These are phyloP conservation scores for Mucor ambiguus DNA, from an alignment of 371 early-diverging fungal genomes.

Conservation along the genomic window DNA sequence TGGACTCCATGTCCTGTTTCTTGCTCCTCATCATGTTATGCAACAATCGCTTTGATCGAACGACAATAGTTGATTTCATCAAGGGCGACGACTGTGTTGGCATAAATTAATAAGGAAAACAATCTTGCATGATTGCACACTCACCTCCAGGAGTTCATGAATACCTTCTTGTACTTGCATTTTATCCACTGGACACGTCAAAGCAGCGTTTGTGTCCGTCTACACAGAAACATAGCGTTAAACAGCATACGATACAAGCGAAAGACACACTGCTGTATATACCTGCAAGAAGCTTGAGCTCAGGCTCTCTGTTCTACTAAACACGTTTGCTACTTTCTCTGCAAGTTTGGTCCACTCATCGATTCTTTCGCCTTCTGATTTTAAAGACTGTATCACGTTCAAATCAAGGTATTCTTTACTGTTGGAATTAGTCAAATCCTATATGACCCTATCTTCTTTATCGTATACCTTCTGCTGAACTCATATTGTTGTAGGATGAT, in stretches of 20 bases:
- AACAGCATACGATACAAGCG: not conserved
- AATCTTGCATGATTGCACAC: not conserved
- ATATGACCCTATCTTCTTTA: not conserved
- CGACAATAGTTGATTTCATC: constrained; percentile 3
- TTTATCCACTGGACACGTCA: constrained; percentile 19
- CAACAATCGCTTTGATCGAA: constrained; percentile 11
- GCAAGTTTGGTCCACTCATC: constrained; percentile 15
- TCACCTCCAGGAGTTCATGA: constrained; percentile 13
- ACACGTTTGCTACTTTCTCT: constrained; percentile 11
- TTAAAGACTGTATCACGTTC: not conserved
- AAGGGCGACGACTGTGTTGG: constrained; percentile 14
- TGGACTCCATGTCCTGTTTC: constrained; percentile 8
- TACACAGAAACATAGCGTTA: not conserved
- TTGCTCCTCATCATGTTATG: constrained; percentile 9
- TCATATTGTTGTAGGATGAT: not conserved
- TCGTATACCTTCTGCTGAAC: not conserved
- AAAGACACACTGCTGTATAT: not conserved
- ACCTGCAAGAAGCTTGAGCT: constrained; percentile 24
- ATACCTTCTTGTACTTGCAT: constrained; percentile 20
- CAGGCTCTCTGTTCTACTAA: constrained; percentile 12
- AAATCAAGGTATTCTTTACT: constrained; percentile 10
- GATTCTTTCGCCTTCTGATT: not conserved
- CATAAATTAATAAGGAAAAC: not conserved
- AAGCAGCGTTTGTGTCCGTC: not conserved
- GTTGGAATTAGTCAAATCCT: constrained; percentile 1